Percentiles rank a stretch among this genome's conserved stretches.
Evolutionary conservation across 768 basidiomycete genomes (phyloP).

Genomic region (Cystobasidiopsis lactophilus): DNA sequence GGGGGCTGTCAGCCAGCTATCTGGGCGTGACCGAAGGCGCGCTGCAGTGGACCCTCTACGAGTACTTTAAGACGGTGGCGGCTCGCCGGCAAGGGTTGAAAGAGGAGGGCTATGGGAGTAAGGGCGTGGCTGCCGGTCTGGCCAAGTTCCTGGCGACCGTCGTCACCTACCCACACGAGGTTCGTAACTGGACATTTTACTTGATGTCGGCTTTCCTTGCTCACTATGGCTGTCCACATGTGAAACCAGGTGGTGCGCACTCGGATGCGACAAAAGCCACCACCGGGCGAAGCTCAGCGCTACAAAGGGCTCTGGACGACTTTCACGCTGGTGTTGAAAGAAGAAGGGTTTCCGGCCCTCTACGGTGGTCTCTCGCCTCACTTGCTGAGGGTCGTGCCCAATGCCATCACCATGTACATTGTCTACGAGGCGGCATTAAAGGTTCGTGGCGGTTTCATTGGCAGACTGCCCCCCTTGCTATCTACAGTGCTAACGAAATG

Average conservation of each 20-base stretch:
- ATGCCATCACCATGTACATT: constrained; percentile 88
- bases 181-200: constrained; percentile 24
- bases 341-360: constrained; percentile 66
- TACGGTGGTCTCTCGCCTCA: constrained; percentile 89
- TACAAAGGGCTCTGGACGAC: constrained; percentile 76
- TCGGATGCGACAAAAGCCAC: constrained; percentile 65
- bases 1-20: constrained; percentile 82
- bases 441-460: not conserved
- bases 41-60: constrained; percentile 94
- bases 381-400: constrained; percentile 88
- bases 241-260: constrained; percentile 75
- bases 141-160: constrained; percentile 84
- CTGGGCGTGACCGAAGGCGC: constrained; percentile 87
- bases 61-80: constrained; percentile 58
- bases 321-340: constrained; percentile 55
- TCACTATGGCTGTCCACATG: no score
- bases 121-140: constrained; percentile 72
- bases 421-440: constrained; percentile 65
- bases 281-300: constrained; percentile 42
- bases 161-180: constrained; percentile 97
- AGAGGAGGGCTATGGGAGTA: constrained; percentile 45
- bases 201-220: not conserved
- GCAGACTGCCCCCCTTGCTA: no score
- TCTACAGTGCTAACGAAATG: no score
- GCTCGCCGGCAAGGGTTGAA: constrained; percentile 25